Conservation (phyloP, 176 grass and related monocot genomes). For the Tuctoria greenei region DNA sequence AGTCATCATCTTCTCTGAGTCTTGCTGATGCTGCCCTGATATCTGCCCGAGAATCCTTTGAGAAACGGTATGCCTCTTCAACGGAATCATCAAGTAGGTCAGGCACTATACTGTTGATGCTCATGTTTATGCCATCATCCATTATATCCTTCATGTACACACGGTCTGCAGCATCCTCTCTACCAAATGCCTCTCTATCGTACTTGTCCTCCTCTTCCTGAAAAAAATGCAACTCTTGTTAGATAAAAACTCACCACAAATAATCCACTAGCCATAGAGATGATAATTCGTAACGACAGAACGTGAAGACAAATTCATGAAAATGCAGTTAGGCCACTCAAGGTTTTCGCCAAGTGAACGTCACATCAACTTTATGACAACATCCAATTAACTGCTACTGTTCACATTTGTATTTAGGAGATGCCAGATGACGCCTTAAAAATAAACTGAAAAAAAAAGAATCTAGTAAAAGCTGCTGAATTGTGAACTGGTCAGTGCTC, state of each 20-base stretch:
- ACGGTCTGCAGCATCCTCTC: conserved; percentile 55
- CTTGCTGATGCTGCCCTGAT: conserved; percentile 62
- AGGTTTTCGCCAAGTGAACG: neutral
- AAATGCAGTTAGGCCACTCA: neutral
- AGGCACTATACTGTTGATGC: conserved; percentile 70
- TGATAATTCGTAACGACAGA: neutral
- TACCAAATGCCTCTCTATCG: conserved; percentile 71
- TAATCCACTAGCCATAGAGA: neutral
- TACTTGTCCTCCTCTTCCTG: conserved; percentile 98
- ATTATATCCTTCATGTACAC: conserved; percentile 93
- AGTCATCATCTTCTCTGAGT: conserved; percentile 62
- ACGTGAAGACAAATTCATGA: neutral
- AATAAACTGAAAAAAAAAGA: neutral
- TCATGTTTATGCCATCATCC: conserved; percentile 76
- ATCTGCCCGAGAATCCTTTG: conserved; percentile 72
- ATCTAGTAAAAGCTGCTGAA: neutral
- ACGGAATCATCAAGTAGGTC: conserved; percentile 69
- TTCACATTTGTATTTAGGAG: neutral
- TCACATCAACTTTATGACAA: neutral
- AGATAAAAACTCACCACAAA: neutral
- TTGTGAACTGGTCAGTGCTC: neutral
- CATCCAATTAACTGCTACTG: neutral
- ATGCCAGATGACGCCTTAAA: neutral
- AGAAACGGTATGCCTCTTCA: conserved; percentile 38
- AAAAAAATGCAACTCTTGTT: conserved; percentile 2